Evolutionary conservation across 495 filamentous ascomycete genomes (phyloP).

Genomic region (Evernia prunastri): DNA sequence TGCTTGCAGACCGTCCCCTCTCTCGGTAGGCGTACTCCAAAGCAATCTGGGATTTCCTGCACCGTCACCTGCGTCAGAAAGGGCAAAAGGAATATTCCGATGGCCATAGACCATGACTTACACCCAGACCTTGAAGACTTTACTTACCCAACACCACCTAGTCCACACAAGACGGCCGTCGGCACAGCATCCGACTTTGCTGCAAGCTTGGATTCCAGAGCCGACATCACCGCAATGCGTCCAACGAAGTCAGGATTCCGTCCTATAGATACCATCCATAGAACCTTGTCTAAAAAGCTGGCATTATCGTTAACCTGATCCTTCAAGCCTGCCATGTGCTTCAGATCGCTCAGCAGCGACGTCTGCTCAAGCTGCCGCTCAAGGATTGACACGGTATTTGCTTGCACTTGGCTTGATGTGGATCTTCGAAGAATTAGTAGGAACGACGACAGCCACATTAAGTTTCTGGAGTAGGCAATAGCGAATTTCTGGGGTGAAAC

Average conservation of each 20-base stretch:
- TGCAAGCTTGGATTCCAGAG: neutral
- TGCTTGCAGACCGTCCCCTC: conserved; percentile 26
- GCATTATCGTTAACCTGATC: conserved; percentile 15
- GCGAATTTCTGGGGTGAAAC: neutral
- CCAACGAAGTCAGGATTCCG: conserved; percentile 10
- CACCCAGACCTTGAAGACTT: neutral
- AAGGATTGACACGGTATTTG: conserved; percentile 9
- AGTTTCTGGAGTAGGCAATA: neutral
- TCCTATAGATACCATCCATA: conserved; percentile 15
- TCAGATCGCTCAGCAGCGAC: conserved; percentile 13
- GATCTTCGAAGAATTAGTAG: neutral
- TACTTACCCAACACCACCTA: conserved; percentile 24
- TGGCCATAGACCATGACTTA: neutral
- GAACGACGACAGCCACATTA: neutral
- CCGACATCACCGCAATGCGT: conserved; percentile 3
- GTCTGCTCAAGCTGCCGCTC: conserved; percentile 15
- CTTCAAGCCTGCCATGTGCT: conserved; percentile 4
- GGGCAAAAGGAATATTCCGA: neutral
- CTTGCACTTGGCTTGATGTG: conserved; percentile 7
- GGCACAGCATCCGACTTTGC: conserved; percentile 7
- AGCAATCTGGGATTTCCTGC: conserved; percentile 45
- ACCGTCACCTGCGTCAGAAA: neutral
- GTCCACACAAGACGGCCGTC: conserved; percentile 13
- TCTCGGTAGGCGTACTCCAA: conserved; percentile 42
- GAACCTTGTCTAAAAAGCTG: conserved; percentile 3